Evolutionary conservation across 2,329 filamentous ascomycete genomes (phyloP).

Genomic region (Trichoderma koningiopsis): DNA sequence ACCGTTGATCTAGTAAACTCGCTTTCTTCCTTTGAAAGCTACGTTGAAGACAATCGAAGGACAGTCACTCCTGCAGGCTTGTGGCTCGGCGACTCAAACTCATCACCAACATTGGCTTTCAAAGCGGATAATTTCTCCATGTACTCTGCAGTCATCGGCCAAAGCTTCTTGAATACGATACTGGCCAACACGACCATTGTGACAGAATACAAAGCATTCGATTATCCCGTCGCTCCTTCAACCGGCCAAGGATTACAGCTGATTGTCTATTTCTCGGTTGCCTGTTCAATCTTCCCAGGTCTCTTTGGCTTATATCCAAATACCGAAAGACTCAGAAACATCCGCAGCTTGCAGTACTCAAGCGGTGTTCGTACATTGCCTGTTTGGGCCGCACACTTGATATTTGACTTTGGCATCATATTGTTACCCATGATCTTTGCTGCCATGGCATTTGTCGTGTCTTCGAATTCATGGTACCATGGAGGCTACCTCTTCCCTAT

Average conservation of each 20-base stretch:
- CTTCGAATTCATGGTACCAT: conserved; percentile 69
- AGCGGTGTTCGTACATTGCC: conserved; percentile 79
- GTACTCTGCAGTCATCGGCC: conserved; percentile 56
- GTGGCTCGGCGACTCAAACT: conserved; percentile 64
- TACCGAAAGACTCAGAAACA: conserved; percentile 70
- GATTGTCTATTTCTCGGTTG: conserved; percentile 74
- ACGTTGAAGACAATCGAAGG: conserved; percentile 62
- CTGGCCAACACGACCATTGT: conserved; percentile 66
- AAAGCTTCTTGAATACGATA: conserved; percentile 63
- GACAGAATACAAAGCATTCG: conserved; percentile 71
- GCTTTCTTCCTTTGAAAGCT: conserved; percentile 65
- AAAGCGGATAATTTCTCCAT: conserved; percentile 58
- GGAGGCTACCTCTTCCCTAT: conserved; percentile 63
- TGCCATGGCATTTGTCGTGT: conserved; percentile 65
- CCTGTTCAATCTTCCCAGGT: conserved; percentile 73
- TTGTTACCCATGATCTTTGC: conserved; percentile 66
- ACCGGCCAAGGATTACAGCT: conserved; percentile 73
- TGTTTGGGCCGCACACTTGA: conserved; percentile 76
- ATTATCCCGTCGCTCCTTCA: conserved; percentile 65
- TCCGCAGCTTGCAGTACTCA: conserved; percentile 80
- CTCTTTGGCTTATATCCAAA: conserved; percentile 85
- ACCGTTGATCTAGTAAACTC: conserved; percentile 44
- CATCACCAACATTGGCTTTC: conserved; percentile 68
- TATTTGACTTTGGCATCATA: conserved; percentile 72
- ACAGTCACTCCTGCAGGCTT: conserved; percentile 76